phyloP scores from a whole-genome alignment of 306 rosid genomes.

The Dalbergia cochinchinensis region DNA sequence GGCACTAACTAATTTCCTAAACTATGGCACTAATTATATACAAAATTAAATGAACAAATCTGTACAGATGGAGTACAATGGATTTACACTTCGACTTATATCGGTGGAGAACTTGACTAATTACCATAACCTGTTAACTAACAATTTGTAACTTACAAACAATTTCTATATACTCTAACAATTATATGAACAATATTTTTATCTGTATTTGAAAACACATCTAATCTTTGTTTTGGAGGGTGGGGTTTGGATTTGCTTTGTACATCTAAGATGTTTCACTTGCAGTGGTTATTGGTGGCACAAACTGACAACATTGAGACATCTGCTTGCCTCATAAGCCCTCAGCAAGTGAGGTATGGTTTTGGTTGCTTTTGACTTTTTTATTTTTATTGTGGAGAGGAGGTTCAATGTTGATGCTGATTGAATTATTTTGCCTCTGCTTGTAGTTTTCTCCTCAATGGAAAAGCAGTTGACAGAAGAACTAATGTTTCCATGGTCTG shows the following conservation, averaged over 20 bases:
- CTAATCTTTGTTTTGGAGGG: conserved; percentile 1
- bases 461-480: conserved; percentile 74
- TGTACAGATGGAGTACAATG: too few relatives aligned
- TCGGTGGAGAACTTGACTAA: too few relatives aligned
- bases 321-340: conserved; percentile 87
- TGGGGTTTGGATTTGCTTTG: background rate
- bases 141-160: too few relatives aligned
- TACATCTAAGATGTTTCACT: conserved; percentile 10
- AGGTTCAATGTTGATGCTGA: conserved; percentile 46
- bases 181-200: conserved; percentile 17
- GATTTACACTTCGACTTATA: too few relatives aligned
- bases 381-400: conserved; percentile 4
- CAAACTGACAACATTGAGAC: conserved; percentile 81
- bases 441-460: conserved; percentile 89
- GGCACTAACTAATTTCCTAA: too few relatives aligned
- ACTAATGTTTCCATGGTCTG: conserved; percentile 69
- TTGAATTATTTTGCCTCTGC: conserved; percentile 38
- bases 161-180: background rate
- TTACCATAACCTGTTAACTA: too few relatives aligned
- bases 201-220: conserved; percentile 28
- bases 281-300: conserved; percentile 83
- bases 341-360: conserved; percentile 85
- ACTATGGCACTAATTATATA: too few relatives aligned
- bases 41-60: too few relatives aligned
- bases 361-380: conserved; percentile 14